phyloP scores from a whole-genome alignment of 2,329 filamentous ascomycete species.

The Aureobasidium melanogenum region DNA sequence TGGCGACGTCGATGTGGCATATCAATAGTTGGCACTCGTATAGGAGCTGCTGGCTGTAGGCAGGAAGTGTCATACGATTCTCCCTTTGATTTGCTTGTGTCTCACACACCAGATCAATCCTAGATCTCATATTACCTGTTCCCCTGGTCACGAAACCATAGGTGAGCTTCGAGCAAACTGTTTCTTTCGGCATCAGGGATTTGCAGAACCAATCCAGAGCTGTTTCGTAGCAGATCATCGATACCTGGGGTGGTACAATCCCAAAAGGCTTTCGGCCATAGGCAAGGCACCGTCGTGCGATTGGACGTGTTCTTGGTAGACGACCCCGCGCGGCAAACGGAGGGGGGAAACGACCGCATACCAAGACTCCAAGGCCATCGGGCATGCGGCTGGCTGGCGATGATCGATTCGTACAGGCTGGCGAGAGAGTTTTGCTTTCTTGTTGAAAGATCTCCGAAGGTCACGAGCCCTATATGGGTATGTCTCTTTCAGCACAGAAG shows the following conservation, averaged over 20 bases:
- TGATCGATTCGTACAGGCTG: neutral
- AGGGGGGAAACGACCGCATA: neutral
- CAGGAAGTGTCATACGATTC: neutral
- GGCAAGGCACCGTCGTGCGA: slow-evolving; percentile 9
- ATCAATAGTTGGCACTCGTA: neutral
- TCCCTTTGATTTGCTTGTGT: neutral
- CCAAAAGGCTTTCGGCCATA: slow-evolving; percentile 1
- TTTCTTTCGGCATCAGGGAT: neutral
- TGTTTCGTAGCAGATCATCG: neutral
- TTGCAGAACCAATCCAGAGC: neutral
- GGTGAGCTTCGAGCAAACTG: neutral
- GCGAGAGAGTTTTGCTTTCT: neutral
- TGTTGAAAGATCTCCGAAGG: neutral
- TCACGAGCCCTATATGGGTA: neutral
- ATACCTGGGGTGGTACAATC: neutral
- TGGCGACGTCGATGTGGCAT: neutral
- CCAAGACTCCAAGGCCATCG: neutral
- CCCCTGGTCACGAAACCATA: neutral
- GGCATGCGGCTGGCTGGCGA: neutral
- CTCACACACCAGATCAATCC: neutral
- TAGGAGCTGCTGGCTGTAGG: neutral
- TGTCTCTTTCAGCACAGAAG: neutral
- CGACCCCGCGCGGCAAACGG: slow-evolving; percentile 4
- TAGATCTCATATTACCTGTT: neutral
- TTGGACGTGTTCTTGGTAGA: neutral